Evolutionary conservation across 176 grass and related monocot genomes (phyloP).

Genomic region (Typha latifolia): DNA sequence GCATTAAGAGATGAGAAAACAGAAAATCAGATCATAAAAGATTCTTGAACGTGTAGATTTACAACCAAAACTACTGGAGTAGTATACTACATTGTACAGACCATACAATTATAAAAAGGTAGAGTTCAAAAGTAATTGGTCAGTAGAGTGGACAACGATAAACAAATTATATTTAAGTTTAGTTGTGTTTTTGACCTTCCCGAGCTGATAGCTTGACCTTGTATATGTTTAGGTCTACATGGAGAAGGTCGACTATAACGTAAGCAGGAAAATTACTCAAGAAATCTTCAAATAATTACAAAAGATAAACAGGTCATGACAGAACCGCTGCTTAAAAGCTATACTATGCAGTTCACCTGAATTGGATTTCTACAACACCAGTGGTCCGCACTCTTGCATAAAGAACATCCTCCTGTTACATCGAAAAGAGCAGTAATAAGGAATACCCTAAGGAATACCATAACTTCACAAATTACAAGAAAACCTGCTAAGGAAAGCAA

Average conservation of each 20-base stretch:
- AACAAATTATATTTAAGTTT: background rate
- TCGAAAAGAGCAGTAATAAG: slow-evolving; percentile 1
- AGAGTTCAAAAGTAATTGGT: background rate
- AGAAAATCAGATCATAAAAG: background rate
- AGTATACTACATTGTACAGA: too few species aligned
- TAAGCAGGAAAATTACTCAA: background rate
- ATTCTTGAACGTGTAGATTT: too few species aligned
- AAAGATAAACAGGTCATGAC: background rate
- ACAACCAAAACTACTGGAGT: too few species aligned
- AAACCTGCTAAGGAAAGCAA: background rate
- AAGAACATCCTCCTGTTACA: slow-evolving; percentile 84
- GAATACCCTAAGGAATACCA: slow-evolving; percentile 9
- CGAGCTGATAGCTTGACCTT: background rate
- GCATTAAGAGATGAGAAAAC: background rate
- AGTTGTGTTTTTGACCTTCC: background rate
- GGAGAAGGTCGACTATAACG: background rate
- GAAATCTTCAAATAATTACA: background rate
- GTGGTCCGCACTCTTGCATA: slow-evolving; percentile 89
- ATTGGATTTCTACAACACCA: slow-evolving; percentile 87
- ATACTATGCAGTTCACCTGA: slow-evolving; percentile 43
- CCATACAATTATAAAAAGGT: background rate
- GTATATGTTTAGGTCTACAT: too few species aligned
- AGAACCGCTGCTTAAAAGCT: background rate
- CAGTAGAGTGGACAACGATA: background rate
- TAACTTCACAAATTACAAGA: background rate